These are phyloP conservation scores for Priceomyces medius DNA, from an alignment of 805 yeast genomes.

Conservation along the genomic window DNA sequence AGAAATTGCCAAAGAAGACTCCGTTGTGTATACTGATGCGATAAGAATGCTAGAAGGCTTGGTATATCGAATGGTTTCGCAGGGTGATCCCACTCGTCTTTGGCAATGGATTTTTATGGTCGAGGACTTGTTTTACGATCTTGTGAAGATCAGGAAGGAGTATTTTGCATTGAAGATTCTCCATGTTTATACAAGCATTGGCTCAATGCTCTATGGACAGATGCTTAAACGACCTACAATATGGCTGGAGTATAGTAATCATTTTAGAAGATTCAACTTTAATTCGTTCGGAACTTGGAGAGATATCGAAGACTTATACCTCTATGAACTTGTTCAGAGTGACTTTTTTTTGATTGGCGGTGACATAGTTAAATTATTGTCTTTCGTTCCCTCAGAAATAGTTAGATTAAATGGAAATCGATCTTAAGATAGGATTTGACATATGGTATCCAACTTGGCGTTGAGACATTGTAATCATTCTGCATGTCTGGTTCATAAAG, in stretches of 20 bases:
- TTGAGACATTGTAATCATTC: not conserved
- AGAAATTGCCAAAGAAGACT: not conserved
- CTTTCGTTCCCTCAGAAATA: not conserved
- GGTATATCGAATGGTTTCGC: constrained; percentile 12
- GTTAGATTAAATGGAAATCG: not conserved
- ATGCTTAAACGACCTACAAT: constrained; percentile 6
- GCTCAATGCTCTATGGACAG: not conserved
- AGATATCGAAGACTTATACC: constrained; percentile 9
- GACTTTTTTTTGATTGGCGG: not conserved
- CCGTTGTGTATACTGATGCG: constrained; percentile 4
- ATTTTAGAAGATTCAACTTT: constrained; percentile 15
- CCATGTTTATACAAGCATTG: not conserved
- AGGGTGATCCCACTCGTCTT: constrained; percentile 23
- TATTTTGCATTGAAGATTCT: constrained; percentile 25
- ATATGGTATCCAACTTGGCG: not conserved
- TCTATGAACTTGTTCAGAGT: not conserved
- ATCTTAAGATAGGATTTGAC: not conserved
- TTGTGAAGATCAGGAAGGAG: constrained; percentile 15
- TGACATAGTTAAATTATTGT: not conserved
- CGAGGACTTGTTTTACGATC: constrained; percentile 13
- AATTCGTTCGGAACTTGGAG: constrained; percentile 12
- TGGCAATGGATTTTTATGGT: constrained; percentile 27
- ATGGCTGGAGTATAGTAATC: constrained; percentile 21
- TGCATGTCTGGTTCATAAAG: not conserved
- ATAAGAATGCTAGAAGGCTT: constrained; percentile 15